Evolutionary conservation across 2,329 filamentous ascomycete genomes (phyloP).

Genomic region (Paraconiothyrium brasiliense): DNA sequence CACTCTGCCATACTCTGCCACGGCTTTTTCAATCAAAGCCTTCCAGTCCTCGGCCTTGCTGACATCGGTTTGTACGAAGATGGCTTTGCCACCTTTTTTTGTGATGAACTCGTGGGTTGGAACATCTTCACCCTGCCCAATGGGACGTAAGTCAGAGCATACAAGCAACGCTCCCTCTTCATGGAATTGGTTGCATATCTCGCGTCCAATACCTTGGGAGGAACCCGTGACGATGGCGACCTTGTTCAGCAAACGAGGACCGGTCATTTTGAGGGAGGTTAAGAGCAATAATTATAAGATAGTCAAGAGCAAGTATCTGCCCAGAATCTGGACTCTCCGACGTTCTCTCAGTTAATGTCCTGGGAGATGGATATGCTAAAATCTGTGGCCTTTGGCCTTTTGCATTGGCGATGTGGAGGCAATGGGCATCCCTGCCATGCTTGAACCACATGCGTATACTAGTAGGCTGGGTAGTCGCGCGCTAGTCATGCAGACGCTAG

Average conservation of each 20-base stretch:
- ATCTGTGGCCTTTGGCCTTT: neutral
- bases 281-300: neutral
- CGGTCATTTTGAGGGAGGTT: slow-evolving; percentile 13
- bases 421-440: no score
- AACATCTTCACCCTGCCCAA: slow-evolving; percentile 14
- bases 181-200: slow-evolving; percentile 27
- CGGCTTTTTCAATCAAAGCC: slow-evolving; percentile 33
- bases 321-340: neutral
- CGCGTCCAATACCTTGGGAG: slow-evolving; percentile 39
- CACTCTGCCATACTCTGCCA: slow-evolving; percentile 41
- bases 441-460: neutral
- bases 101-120: slow-evolving; percentile 34
- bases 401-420: slow-evolving; percentile 13
- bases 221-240: slow-evolving; percentile 42
- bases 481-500: neutral
- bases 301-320: neutral
- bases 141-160: slow-evolving; percentile 17
- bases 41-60: slow-evolving; percentile 38
- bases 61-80: slow-evolving; percentile 45
- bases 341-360: neutral
- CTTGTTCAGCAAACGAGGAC: slow-evolving; percentile 21
- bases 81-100: slow-evolving; percentile 26
- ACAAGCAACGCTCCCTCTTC: slow-evolving; percentile 20
- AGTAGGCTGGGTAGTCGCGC: neutral
- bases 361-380: neutral